Percentiles rank a stretch among this genome's conserved stretches.
These are phyloP conservation scores for Glebionis coronaria DNA, from an alignment of 129 eudicot species.

Conservation along the genomic window DNA sequence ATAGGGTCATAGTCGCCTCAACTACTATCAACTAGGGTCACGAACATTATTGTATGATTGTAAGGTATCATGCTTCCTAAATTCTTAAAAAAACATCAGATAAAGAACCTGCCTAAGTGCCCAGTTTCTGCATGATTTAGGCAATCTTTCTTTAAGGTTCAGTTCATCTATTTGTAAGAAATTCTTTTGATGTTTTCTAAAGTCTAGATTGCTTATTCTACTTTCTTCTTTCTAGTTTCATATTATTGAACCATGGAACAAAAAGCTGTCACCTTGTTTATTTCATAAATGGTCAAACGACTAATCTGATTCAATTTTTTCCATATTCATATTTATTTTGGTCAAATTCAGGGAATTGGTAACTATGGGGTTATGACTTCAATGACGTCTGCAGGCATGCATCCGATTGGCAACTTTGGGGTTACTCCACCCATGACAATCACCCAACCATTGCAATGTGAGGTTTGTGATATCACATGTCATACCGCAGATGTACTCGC, in stretches of 20 bases:
- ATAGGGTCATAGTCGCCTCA: too few relatives aligned
- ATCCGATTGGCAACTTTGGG: background rate
- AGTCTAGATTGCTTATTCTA: background rate
- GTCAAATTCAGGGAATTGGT: constrained; percentile 12
- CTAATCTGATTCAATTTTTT: background rate
- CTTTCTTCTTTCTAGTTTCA: background rate
- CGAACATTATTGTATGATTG: too few relatives aligned
- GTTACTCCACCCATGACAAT: background rate
- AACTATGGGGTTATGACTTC: background rate
- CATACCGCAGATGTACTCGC: constrained; percentile 22
- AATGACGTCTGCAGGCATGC: background rate
- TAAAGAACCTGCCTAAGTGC: too few relatives aligned
- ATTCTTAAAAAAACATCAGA: too few relatives aligned
- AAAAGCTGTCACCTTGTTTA: background rate
- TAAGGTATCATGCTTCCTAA: too few relatives aligned
- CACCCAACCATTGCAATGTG: constrained; percentile 24
- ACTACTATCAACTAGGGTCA: too few relatives aligned
- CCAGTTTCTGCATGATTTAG: too few relatives aligned
- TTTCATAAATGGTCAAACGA: background rate
- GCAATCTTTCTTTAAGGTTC: too few relatives aligned
- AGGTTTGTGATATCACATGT: constrained; percentile 42
- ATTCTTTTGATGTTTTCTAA: background rate
- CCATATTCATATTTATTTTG: background rate
- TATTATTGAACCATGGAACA: background rate
- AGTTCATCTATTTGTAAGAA: too few relatives aligned